phyloP scores from a whole-genome alignment of 148 eudicot species.

The Amaranthus palmeri region DNA sequence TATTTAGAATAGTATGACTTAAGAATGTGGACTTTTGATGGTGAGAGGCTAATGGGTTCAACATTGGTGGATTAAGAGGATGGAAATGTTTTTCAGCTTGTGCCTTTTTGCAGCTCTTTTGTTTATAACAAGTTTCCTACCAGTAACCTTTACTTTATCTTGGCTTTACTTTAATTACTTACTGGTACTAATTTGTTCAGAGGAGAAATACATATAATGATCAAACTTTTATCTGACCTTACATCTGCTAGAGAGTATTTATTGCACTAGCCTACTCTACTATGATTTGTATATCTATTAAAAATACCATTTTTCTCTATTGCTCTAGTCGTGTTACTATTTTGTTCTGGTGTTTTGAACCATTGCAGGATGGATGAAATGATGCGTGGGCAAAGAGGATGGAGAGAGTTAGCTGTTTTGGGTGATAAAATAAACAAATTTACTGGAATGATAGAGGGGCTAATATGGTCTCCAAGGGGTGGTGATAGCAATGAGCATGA shows the following conservation, averaged over 20 bases:
- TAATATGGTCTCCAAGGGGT: conserved; percentile 93
- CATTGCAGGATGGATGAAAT: conserved; percentile 97
- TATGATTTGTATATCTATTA: no score
- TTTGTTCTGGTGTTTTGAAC: conserved; percentile 3
- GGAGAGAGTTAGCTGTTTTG: conserved; percentile 89
- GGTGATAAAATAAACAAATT: conserved; percentile 97
- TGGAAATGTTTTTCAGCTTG: no score
- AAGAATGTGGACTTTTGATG: no score
- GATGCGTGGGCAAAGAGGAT: conserved; percentile 99
- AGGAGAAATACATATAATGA: no score
- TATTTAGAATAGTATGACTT: no score
- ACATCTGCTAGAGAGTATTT: neutral
- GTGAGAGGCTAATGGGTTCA: no score
- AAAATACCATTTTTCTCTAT: neutral
- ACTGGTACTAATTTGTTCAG: neutral
- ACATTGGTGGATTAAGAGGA: no score
- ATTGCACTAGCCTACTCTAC: neutral
- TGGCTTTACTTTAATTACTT: no score
- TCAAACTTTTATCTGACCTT: neutral
- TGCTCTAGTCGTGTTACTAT: neutral
- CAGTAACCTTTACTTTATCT: no score
- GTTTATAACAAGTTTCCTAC: no score
- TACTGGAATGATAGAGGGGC: conserved; percentile 91
- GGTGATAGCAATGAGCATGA: conserved; percentile 57
- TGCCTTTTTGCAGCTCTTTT: no score